A percentile compares a stretch with the other conserved stretches of the same genome.
Evolutionary conservation across 495 filamentous ascomycete genomes (phyloP).

Genomic region (Tuber umbilicatum): DNA sequence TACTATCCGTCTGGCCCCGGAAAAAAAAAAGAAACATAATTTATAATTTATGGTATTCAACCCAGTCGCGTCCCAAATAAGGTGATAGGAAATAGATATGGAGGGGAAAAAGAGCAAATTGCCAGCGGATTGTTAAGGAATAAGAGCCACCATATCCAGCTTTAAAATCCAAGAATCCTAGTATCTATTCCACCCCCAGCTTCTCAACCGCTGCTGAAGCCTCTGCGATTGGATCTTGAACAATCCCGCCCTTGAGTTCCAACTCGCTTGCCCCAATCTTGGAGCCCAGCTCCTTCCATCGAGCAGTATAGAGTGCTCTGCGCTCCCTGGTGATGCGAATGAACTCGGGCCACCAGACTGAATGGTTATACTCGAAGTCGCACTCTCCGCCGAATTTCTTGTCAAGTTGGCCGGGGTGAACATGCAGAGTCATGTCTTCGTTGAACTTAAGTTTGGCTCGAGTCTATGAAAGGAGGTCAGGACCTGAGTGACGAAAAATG

Average conservation of each 20-base stretch:
- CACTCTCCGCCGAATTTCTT: constrained; percentile 58
- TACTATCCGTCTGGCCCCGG: neutral
- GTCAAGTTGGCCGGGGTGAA: constrained; percentile 73
- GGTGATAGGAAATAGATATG: neutral
- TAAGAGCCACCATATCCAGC: neutral
- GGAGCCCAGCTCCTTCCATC: constrained; percentile 75
- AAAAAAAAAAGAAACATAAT: neutral
- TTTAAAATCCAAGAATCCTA: neutral
- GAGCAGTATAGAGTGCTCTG: constrained; percentile 52
- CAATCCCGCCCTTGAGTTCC: constrained; percentile 62
- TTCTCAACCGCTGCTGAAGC: neutral
- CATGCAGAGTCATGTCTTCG: constrained; percentile 69
- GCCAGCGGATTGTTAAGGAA: neutral
- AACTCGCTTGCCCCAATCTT: constrained; percentile 75
- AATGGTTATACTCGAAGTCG: constrained; percentile 82
- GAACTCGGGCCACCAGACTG: constrained; percentile 81
- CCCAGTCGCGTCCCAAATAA: neutral
- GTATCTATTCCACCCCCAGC: neutral
- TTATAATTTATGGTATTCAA: neutral
- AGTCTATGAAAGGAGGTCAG: constrained; percentile 49
- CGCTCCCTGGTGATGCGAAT: constrained; percentile 58
- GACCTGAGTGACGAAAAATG: neutral
- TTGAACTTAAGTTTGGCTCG: constrained; percentile 92
- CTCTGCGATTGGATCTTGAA: neutral
- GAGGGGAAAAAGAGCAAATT: neutral